Evolutionary conservation across 345 rosid genomes (phyloP).

Genomic region (Angophora floribunda): DNA sequence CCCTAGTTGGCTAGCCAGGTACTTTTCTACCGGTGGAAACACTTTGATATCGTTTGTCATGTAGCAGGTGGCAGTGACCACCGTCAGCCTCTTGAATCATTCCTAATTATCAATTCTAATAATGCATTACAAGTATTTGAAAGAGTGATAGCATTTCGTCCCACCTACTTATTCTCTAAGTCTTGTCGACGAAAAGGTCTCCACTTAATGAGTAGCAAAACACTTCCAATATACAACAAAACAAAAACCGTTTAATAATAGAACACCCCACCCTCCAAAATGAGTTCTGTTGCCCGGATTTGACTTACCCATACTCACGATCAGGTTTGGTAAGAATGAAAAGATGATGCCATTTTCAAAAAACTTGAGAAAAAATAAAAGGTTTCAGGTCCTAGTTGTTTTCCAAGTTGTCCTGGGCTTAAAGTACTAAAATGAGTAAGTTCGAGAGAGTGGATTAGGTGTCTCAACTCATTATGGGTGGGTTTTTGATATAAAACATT

Average conservation of each 20-base stretch:
- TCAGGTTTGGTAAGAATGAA: neutral
- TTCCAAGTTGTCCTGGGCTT: neutral
- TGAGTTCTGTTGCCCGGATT: neutral
- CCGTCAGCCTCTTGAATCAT: neutral
- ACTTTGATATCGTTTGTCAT: neutral
- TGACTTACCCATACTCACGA: neutral
- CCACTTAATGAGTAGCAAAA: neutral
- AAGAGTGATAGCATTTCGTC: neutral
- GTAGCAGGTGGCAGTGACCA: neutral
- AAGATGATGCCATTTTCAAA: neutral
- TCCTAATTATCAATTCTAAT: neutral
- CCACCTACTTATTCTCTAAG: neutral
- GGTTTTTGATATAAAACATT: neutral
- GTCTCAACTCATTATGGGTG: neutral
- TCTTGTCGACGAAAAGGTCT: neutral
- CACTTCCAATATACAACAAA: neutral
- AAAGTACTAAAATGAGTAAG: neutral
- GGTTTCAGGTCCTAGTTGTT: neutral
- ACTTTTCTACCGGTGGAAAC: neutral
- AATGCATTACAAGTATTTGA: neutral
- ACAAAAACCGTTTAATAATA: neutral
- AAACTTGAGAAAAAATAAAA: neutral
- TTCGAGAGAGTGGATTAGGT: neutral
- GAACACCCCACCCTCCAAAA: neutral
- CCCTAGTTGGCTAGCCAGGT: too few species aligned